These are phyloP conservation scores for Chrysophaeum taylorii DNA, from an alignment of 352 stramenopile genomes.

Conservation along the genomic window DNA sequence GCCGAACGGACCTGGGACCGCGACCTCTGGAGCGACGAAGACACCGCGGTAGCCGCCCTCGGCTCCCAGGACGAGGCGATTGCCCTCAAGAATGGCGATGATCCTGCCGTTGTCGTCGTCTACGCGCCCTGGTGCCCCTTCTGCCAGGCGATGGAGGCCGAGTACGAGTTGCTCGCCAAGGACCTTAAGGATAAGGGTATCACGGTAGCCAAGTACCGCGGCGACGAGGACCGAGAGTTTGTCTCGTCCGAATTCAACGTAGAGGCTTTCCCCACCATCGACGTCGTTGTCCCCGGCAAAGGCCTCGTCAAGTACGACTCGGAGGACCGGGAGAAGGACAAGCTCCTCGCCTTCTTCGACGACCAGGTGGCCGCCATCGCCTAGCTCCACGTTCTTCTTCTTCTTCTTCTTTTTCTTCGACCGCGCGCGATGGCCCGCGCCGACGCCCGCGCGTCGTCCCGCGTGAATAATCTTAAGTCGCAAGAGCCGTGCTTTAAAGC, in stretches of 20 bases:
- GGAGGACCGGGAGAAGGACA: conserved; percentile 41
- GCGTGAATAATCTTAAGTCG: too few species aligned
- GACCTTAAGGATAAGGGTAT: conserved; percentile 16
- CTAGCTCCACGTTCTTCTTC: too few species aligned
- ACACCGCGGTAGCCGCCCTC: conserved; percentile 45
- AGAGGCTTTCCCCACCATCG: conserved; percentile 56
- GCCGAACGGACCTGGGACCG: conserved; percentile 57
- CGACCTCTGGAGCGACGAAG: conserved; percentile 53
- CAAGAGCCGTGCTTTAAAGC: too few species aligned
- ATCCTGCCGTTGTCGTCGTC: conserved; percentile 48
- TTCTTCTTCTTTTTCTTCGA: too few species aligned
- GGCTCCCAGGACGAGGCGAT: conserved; percentile 36
- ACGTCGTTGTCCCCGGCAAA: conserved; percentile 52
- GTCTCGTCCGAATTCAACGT: conserved; percentile 53
- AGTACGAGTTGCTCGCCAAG: conserved; percentile 46
- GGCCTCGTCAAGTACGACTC: conserved; percentile 57
- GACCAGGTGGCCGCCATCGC: too few species aligned
- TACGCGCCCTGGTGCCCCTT: conserved; percentile 63
- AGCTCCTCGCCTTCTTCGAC: conserved; percentile 39
- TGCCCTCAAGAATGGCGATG: conserved; percentile 33
- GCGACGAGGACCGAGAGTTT: conserved; percentile 59
- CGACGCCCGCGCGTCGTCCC: too few species aligned
- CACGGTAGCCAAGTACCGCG: conserved; percentile 41
- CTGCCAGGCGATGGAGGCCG: conserved; percentile 53
- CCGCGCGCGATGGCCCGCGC: too few species aligned